Base-by-base conservation (phyloP, 768 basidiomycete species). In the Rhizopogon vesiculosus region DNA sequence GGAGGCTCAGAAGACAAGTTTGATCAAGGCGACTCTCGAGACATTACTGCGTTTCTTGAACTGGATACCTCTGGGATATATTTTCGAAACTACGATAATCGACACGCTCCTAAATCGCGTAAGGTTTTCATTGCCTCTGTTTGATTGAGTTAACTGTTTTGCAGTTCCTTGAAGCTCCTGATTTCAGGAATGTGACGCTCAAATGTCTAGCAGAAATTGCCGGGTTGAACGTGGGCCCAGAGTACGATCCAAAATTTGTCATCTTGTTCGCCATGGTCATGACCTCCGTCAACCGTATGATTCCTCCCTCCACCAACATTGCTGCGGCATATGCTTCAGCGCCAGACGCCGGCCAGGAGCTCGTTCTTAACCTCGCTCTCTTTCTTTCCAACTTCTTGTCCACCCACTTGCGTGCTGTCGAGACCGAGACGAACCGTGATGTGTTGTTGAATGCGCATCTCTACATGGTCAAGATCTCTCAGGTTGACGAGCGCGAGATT, bases 21-120 rank as follows among this genome's bases (percentile, higher is more conserved):
- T 99, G 56, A 95, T 98, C 77, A 94, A 84, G 71, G 91, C 89
- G 15, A 98, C 96, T 2, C 76, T 99, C 60, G 96, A 98, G 71
- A 98, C 97, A 0, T 77, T 99, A 16, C 78, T 98, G 59, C 81
- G 93, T 53, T 99, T 99, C 81, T 75, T 99, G 64, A 98, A 98
- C 70, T 98, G 97, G 97, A 99, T 99, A 65, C 97, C 97, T 48
- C 77, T 99, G 49, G 97, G 96, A 19, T 99, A 96, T 69, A 98
- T 99, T 63, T 99, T 98, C 65, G 97, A 98, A 74, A 98, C 97
- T 1, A 91, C 89, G 38, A 88, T 99, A 63, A 98, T 98, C 59
- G 97, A 99, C 71, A 81, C 92, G 53, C 79, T 99, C 16, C 81
- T 98, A 35, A 88, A 86, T 66, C 84, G 96, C 63, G 95, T 97